Evolutionary conservation across 257 asterid genomes (phyloP), one percentile per base, ranked within the genome.

Genomic region (Jacaranda copaia): DNA sequence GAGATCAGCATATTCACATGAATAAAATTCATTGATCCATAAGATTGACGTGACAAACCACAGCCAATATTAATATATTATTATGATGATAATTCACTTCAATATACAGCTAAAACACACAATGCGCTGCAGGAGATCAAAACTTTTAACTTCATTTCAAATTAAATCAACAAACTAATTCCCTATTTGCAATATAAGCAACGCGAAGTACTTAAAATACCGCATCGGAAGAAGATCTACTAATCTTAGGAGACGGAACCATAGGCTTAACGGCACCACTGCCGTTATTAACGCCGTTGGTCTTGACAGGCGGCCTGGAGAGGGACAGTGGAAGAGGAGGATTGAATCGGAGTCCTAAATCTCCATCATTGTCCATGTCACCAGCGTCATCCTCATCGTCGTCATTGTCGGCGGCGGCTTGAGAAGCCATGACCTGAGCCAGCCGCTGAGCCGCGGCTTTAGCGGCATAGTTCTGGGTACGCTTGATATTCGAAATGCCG

Each of bases 391-490:
- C 85, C 9, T 87, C 92, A 8, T 85, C 89, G 15, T 88, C 86
- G 62, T 84, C 85, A 57, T 87, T 79, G 66, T 79, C 82, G 57
- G 87, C 82, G 52, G 96, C 92, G 13, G 99, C 80, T 76, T 92
- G 97, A 51, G 98, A 94, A 36, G 98, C 98, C 99, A 93, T 95
- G 79, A 93, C 99, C 87, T 93, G 96, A 84, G 99, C 99, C 70
- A 95, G 97, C 11, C 99, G 91, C 87, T 93, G 99, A 55, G 99
- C 99, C 48, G 99, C 99, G 16, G 99, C 99, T 86, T 93, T 95
- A 13, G 99, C 99, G 4, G 99, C 99, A 16, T 68, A 87, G 86
- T 95, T 92, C 94, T 93, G 98, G 78, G 91, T 93, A 66, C 99
- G 98, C 88, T 88, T 95, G 83, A 95, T 85, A 83, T 76, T 95